Evolutionary conservation across 352 stramenopile genomes (phyloP).

Genomic region (Pythium volutum): DNA sequence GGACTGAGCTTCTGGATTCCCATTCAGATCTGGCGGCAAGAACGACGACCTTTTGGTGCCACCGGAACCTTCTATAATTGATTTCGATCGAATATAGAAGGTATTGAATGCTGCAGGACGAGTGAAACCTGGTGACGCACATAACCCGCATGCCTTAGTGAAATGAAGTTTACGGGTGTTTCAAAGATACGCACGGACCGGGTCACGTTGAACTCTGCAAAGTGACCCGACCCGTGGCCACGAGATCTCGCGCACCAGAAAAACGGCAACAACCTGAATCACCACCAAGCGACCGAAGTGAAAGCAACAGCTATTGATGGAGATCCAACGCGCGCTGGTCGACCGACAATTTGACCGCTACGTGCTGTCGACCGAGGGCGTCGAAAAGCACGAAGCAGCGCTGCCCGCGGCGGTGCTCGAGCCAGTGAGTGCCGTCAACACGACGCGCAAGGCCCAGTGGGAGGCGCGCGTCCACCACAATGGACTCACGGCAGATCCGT

Average conservation of each 20-base stretch:
- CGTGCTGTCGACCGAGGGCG: slow-evolving; percentile 40
- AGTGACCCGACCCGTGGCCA: slow-evolving; percentile 9
- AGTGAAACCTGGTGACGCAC: background rate
- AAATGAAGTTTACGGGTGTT: too few relatives aligned
- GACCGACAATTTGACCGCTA: slow-evolving; percentile 82
- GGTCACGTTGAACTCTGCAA: slow-evolving; percentile 9
- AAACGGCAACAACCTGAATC: slow-evolving; percentile 17
- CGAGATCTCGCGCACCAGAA: slow-evolving; percentile 7
- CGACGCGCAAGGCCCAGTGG: slow-evolving; percentile 71
- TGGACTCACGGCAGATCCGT: slow-evolving; percentile 52
- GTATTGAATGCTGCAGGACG: background rate
- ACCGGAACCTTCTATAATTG: slow-evolving; percentile 1
- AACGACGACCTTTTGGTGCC: background rate
- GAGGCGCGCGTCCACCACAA: slow-evolving; percentile 70
- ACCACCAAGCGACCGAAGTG: slow-evolving; percentile 4
- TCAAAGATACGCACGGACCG: slow-evolving; percentile 11
- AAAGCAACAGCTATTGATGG: slow-evolving; percentile 30
- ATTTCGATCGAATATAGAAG: background rate
- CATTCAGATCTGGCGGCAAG: background rate
- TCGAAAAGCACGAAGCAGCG: slow-evolving; percentile 28
- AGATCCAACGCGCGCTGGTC: slow-evolving; percentile 59
- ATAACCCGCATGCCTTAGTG: background rate
- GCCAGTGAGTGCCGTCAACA: slow-evolving; percentile 43
- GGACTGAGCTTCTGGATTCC: background rate
- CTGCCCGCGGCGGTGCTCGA: slow-evolving; percentile 36